Evolutionary conservation across 2,329 filamentous ascomycete species (phyloP), one percentile per base, ranked within the genome.

Genomic region (Talaromyces sp.): DNA sequence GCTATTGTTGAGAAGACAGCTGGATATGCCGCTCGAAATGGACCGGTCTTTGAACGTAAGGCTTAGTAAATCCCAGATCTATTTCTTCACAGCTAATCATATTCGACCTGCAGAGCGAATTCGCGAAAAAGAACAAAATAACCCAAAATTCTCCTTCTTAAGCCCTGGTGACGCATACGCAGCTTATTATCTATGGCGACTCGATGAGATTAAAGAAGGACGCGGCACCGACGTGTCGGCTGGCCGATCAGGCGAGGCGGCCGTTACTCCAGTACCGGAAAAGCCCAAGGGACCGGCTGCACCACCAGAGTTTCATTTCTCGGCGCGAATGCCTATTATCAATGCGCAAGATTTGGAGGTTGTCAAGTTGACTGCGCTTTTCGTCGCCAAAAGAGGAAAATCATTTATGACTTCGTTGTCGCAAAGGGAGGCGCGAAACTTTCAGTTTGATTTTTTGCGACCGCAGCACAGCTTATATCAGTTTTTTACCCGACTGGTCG

Each of bases 381-480:
- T 95, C 78, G 92, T 94, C 59, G 95, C 95, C 61, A 93, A 94
- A 79, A 94, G 96, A 73, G 95, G 95, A 15, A 89, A 93, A 67
- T 89, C 90, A 67, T 99, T 95, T 80, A 92, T 97, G 86, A 97
- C 93, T 25, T 87, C 90, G 63, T 82, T 99, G 68, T 92, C 91
- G 27, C 94, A 97, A 79, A 88, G 92, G 69, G 94, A 99, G 81
- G 86, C 90, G 19, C 87, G 90, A 73, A 98, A 97, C 78, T 93
- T 89, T 70, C 94, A 99, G 76, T 99, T 98, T 77, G 93, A 97
- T 78, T 99, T 99, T 74, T 84, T 99, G 62, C 89, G 94, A 62
- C 92, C 93, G 17, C 96, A 97, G 73, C 95, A 99, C 82, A 97
- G 92, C 73, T 89, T 97, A 68, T 93, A 98, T 81, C 93, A 94